Evolutionary conservation across 495 filamentous ascomycete genomes (phyloP).

Genomic region (Rostrohypoxylon terebratum): DNA sequence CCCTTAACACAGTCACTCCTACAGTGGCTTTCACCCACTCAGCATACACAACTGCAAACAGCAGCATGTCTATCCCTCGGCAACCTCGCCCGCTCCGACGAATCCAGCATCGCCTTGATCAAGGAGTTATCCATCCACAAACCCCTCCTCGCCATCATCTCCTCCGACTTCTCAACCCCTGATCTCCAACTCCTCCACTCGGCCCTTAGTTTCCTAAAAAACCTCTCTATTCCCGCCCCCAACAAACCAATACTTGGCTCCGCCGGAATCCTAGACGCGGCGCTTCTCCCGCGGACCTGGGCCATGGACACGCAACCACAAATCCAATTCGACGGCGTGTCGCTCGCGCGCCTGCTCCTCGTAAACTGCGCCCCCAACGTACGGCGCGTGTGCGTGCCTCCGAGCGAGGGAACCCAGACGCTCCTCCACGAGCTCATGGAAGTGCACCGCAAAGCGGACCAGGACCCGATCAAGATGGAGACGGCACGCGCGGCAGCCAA

Average conservation of each 20-base stretch:
- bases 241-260: slow-evolving; percentile 72
- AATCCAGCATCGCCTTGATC: slow-evolving; percentile 69
- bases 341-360: slow-evolving; percentile 74
- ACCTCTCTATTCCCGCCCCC: slow-evolving; percentile 73
- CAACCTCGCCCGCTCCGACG: slow-evolving; percentile 80
- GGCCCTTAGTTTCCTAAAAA: slow-evolving; percentile 79
- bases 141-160: slow-evolving; percentile 66
- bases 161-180: slow-evolving; percentile 30
- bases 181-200: slow-evolving; percentile 71
- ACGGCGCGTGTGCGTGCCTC: slow-evolving; percentile 56
- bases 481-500: slow-evolving; percentile 74
- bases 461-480: slow-evolving; percentile 77
- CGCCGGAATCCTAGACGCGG: slow-evolving; percentile 60
- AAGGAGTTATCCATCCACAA: slow-evolving; percentile 64
- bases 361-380: slow-evolving; percentile 70
- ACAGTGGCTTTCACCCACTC: slow-evolving; percentile 55
- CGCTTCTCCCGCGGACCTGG: slow-evolving; percentile 71
- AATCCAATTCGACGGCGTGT: slow-evolving; percentile 75
- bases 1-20: slow-evolving; percentile 63
- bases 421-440: slow-evolving; percentile 70
- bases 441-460: slow-evolving; percentile 68
- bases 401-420: slow-evolving; percentile 51
- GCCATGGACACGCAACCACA: slow-evolving; percentile 70
- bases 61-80: slow-evolving; percentile 81
- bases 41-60: slow-evolving; percentile 67